phyloP scores from a whole-genome alignment of 352 stramenopile genomes.

The Phytophthora constricta region DNA sequence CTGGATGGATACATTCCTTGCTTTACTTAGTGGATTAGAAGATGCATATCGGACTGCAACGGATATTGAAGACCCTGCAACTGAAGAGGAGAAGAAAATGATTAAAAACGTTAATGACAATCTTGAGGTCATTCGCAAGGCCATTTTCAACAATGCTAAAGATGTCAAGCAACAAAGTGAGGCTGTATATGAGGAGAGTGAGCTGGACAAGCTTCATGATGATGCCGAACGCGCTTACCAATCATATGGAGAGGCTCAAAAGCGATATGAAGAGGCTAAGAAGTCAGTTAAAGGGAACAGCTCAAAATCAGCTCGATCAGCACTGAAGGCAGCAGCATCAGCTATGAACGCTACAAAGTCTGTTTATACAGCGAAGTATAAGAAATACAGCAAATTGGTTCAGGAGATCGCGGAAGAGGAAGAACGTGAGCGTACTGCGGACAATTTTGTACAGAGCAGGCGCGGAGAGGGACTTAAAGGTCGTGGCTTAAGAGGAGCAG shows the following conservation, averaged over 20 bases:
- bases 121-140: no score
- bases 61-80: no score
- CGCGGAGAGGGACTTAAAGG: no score
- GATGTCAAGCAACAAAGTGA: slow-evolving; percentile 11
- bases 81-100: no score
- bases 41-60: background rate
- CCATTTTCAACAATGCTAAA: no score
- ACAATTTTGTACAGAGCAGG: no score
- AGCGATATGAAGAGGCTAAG: slow-evolving; percentile 9
- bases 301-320: slow-evolving; percentile 7
- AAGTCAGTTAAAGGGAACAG: background rate
- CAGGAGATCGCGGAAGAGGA: no score
- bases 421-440: no score
- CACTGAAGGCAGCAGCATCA: slow-evolving; percentile 8
- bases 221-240: slow-evolving; percentile 6
- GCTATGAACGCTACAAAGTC: slow-evolving; percentile 13
- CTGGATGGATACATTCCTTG: background rate
- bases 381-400: no score
- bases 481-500: no score
- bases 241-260: slow-evolving; percentile 8
- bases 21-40: background rate
- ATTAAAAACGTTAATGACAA: background rate
- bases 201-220: slow-evolving; percentile 9
- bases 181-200: background rate
- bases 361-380: slow-evolving; percentile 11